Base-by-base conservation (phyloP, 2,329 filamentous ascomycete species). In the Fusarium lyarnte region DNA sequence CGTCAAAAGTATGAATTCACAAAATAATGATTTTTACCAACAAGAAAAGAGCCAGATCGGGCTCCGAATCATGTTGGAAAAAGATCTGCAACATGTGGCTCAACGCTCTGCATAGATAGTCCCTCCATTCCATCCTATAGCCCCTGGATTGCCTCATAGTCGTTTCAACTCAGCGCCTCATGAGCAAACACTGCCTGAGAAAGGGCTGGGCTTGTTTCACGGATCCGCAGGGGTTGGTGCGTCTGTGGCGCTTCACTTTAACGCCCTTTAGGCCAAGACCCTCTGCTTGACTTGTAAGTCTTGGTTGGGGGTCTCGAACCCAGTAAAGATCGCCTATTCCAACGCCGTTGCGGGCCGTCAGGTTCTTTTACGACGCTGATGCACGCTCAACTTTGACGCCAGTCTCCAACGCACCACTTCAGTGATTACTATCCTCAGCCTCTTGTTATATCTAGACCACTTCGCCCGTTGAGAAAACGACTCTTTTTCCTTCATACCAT, bases 171-270 rank as follows among this genome's bases (percentile, higher is more conserved):
- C 38, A 46, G 54, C 66, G 45, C 35, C 42, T 55, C 41, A 58
- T 51, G 54, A 38, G 52, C 55, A 54, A 51, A 38, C 29, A 47
- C 12, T 51, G 25, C 16, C 36, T 36, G 38, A 52, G 58, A 49
- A 41, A 21, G 27, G 33, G 14, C 25, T 23, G 27, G 23, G 21
- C 45, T 35, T 25, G 58, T 27, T 57, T 43, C 11, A 52, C 45
- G 64, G 65, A 39, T 64, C 65, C 51, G 45, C 65, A 38, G 38
- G 33, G 25, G n/a, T 55, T 55, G 31, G 45, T 33, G 47, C 39
- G 35, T 42, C 41, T 47, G 70, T 73, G 70, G 70, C 70, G 70
- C 62, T 51, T 62, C 38, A 58, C 66, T 68, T 71, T 61, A 71
- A 60, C 70, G 54, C 70, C 62, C 65, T 63, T 46, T 52, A 66